Base-by-base conservation (phyloP, 208 protist genomes). In the Leishmania tropica region DNA sequence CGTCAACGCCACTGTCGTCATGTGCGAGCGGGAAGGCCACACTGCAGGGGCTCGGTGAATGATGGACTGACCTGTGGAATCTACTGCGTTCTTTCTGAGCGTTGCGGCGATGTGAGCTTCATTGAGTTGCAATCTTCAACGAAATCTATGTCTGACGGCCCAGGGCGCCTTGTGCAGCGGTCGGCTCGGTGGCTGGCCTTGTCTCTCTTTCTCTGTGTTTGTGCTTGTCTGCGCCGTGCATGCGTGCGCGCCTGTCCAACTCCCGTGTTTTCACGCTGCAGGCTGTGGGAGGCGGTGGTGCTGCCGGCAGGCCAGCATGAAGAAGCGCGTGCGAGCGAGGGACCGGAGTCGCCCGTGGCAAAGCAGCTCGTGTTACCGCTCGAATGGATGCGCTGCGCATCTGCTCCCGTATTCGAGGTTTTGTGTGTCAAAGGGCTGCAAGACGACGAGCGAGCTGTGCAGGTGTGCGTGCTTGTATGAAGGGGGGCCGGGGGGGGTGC, bases 301-400 rank as follows among this genome's bases (percentile, higher is more conserved):
- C n/a, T 4, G 31, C 10, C 6, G 47, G 48, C 24, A 40, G 19
- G 56, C n/a, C 35, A 64, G 51, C 37, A 8, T 4, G 37, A 28
- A 8, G 28, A 45, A 51, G 56, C 21, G 74, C 48, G 15, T 40
- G 21, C 19, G 21, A 51, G 68, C 28, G 42, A 47, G 75, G 70
- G 58, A n/a, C 37, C 21, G 40, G 68, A 0, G 21, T 19, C 68
- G n/a, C 24, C 31, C 1, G 72, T 54, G 72, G n/a, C 28, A 24
- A 85, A 84, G 90, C 90, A 92, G 83, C 81, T 87, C 92, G 93
- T 96, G 93, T 96, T 96, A 95, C 93, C 91, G 86, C 83, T 88
- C 72, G 74, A 83, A 80, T 77, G 54, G 80, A 75, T 58, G 40
- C 78, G 11, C 45, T 76, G 68, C n/a, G 82, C 42, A 79, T 78